phyloP scores from a whole-genome alignment of 768 basidiomycete genomes.

The Vararia minispora region DNA sequence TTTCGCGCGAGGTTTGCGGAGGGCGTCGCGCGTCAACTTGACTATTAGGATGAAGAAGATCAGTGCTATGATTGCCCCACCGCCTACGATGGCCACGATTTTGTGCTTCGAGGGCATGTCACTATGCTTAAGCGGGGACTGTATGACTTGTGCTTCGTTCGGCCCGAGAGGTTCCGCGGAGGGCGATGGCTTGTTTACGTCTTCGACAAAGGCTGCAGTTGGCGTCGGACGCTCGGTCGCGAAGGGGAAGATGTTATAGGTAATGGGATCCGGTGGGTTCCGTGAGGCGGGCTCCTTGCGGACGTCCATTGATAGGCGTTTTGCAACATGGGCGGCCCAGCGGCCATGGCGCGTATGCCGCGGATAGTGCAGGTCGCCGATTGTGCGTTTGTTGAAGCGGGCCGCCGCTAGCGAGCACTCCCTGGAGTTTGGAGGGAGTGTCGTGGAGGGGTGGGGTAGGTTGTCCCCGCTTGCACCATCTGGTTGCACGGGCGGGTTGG shows the following conservation, averaged over 20 bases:
- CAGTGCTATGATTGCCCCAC: slow-evolving; percentile 9
- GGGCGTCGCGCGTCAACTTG: slow-evolving; percentile 10
- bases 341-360: neutral
- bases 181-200: neutral
- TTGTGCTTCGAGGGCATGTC: too few relatives aligned
- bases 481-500: neutral
- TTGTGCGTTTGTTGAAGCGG: neutral
- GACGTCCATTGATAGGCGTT: too few relatives aligned
- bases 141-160: slow-evolving; percentile 1
- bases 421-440: slow-evolving; percentile 1
- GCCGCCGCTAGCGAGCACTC: too few relatives aligned
- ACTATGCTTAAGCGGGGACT: too few relatives aligned
- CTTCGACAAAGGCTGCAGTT: neutral
- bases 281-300: too few relatives aligned
- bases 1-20: slow-evolving; percentile 11
- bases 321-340: too few relatives aligned
- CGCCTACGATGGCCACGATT: slow-evolving; percentile 6
- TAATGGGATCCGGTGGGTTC: neutral
- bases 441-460: slow-evolving; percentile 3
- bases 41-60: slow-evolving; percentile 8
- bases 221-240: slow-evolving; percentile 1
- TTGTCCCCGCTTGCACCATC: neutral
- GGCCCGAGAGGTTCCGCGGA: neutral
- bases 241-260: neutral
- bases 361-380: too few relatives aligned